Evolutionary conservation across 2,329 filamentous ascomycete genomes (phyloP).

Genomic region (Apiospora arundinis): DNA sequence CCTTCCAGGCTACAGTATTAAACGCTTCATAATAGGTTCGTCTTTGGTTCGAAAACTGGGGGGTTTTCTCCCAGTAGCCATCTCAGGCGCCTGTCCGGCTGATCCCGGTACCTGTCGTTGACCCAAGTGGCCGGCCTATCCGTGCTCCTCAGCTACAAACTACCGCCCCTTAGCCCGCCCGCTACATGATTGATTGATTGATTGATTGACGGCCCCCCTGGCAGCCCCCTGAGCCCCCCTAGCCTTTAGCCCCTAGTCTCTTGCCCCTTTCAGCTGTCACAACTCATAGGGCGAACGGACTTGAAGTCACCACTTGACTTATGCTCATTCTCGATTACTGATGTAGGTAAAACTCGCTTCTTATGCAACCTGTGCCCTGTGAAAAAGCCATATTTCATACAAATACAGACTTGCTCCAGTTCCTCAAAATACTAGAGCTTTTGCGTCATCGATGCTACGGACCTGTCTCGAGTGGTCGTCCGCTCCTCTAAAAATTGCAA

Average conservation of each 20-base stretch:
- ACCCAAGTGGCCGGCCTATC: constrained; percentile 13
- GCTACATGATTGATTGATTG: background rate
- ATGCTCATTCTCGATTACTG: background rate
- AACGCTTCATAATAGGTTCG: constrained; percentile 3
- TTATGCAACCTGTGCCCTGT: constrained; percentile 20
- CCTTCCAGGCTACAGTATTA: background rate
- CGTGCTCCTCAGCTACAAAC: constrained; percentile 3
- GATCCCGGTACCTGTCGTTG: constrained; percentile 6
- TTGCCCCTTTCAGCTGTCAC: background rate
- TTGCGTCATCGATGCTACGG: constrained; percentile 2
- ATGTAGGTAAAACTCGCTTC: background rate
- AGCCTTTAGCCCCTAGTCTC: background rate
- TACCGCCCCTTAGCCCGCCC: constrained; percentile 6
- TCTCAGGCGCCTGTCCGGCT: background rate
- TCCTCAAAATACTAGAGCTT: background rate
- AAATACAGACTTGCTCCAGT: constrained; percentile 13
- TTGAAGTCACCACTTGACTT: background rate
- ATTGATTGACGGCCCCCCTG: background rate
- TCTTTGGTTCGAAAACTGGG: background rate
- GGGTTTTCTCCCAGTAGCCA: background rate
- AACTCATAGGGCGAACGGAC: background rate
- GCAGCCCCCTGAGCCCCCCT: no score
- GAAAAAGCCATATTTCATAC: constrained; percentile 14
- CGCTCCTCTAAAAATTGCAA: background rate
- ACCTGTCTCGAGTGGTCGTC: background rate